Evolutionary conservation across 768 basidiomycete species (phyloP), one percentile per base, ranked within the genome.

Genomic region (Termitomyces sp.): DNA sequence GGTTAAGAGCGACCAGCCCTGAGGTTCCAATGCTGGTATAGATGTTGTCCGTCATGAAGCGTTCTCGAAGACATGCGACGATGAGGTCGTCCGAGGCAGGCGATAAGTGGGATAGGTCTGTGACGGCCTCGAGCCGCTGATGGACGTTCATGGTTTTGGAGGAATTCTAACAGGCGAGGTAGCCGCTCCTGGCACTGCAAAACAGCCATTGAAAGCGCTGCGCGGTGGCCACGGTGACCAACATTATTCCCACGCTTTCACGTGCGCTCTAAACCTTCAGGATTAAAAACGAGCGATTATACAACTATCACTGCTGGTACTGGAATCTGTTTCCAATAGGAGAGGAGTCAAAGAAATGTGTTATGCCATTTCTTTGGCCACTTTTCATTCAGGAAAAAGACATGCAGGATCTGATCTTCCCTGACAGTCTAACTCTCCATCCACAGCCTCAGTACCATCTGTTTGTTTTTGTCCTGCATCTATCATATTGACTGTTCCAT

Each of bases 1-100:
- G 95, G 74, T 98, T 98, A 67, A 98, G 80, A 36, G 91, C 91
- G 63, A 98, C 87, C 66, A 97, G 78, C 8, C 82, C 81, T 34
- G 86, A 86, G 5, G 89, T 77, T 53, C 91, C 89, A 64, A 94
- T 69, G 67, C 67, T 77, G 51, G 93, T 92, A 77, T 94, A 94
- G 66, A 92, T 87, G 65, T 77, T 82, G 77, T 94, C 93, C 2
- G 86, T 76, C 83, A 93, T 87, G 75, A 94, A 94, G 15, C 93
- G 83, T 70, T 94, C 92, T 37, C 93, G 87, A 63, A 96, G 82
- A 67, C 89, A 89, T 63, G 90, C 83, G 61, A 92, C 90, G 72
- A 95, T 86, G 71, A 87, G 81, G 72, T 95, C 93, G 79, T 95
- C 93, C 12, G 89, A 87, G 64, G 91, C 72, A 40, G 86, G 75